These are phyloP conservation scores for Aureococcus anophagefferens DNA, from an alignment of 108 stramenopile species.

Conservation along the genomic window DNA sequence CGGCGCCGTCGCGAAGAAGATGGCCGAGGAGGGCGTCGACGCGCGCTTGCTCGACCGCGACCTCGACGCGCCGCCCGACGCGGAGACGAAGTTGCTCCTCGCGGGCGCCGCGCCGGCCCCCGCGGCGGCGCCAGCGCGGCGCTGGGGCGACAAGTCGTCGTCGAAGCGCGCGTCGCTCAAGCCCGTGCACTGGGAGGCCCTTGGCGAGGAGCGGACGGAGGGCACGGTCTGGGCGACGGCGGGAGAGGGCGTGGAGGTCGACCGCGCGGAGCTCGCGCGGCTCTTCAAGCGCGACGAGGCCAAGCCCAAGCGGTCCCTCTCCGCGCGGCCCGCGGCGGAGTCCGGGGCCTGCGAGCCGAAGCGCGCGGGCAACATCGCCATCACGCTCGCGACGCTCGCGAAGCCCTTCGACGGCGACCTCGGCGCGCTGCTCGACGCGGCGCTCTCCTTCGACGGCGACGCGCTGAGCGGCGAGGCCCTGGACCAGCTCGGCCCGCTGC, in stretches of 20 bases:
- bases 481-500: background rate
- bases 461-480: background rate
- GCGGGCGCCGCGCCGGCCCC: no score
- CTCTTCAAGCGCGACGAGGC: background rate
- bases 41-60: background rate
- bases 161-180: background rate
- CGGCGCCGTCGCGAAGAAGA: slow-evolving; percentile 2
- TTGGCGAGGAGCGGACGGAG: background rate
- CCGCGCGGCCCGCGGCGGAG: background rate
- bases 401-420: background rate
- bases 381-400: background rate
- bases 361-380: background rate
- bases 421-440: background rate
- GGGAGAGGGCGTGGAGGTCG: background rate
- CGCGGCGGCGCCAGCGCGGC: background rate
- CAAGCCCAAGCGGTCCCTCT: background rate
- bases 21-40: slow-evolving; percentile 8
- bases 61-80: background rate
- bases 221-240: background rate
- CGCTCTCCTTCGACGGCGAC: background rate
- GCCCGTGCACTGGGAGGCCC: slow-evolving; percentile 1
- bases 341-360: no score
- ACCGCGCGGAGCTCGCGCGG: background rate
- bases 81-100: no score
- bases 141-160: background rate